Percentiles rank a stretch among this genome's conserved stretches.
phyloP scores from a whole-genome alignment of 495 filamentous ascomycete species.

The Bombardia bombarda region DNA sequence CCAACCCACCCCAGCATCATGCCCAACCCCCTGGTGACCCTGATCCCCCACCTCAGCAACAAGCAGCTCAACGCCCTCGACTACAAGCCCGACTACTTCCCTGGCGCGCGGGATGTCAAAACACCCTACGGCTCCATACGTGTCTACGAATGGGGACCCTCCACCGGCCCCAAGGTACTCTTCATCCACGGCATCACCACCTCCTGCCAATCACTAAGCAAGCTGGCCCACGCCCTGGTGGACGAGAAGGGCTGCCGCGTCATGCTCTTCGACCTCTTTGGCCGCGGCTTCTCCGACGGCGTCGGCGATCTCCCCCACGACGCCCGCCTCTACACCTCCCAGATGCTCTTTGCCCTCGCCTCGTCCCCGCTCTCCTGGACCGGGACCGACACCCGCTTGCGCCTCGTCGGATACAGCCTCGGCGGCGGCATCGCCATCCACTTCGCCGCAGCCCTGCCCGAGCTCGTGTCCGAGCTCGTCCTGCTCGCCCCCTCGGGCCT shows the following conservation, averaged over 20 bases:
- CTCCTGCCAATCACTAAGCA: conserved; percentile 63
- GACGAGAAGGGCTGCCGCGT: conserved; percentile 66
- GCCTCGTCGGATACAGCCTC: conserved; percentile 74
- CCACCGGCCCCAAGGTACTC: conserved; percentile 67
- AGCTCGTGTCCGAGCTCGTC: conserved; percentile 56
- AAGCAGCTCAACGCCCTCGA: conserved; percentile 18
- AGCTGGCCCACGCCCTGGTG: conserved; percentile 60
- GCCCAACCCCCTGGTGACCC: no score
- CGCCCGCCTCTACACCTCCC: conserved; percentile 61
- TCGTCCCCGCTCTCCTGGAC: conserved; percentile 67
- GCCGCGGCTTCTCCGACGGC: conserved; percentile 68
- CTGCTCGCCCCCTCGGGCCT: conserved; percentile 72
- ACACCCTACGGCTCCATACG: conserved; percentile 66
- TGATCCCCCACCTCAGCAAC: conserved; percentile 13
- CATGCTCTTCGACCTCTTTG: conserved; percentile 74
- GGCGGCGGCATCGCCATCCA: conserved; percentile 70
- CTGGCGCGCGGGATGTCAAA: conserved; percentile 35
- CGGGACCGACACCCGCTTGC: conserved; percentile 47
- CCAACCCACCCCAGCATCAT: no score
- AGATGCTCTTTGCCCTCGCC: conserved; percentile 63
- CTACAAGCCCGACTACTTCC: conserved; percentile 32
- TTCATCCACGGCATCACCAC: conserved; percentile 84
- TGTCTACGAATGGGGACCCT: conserved; percentile 89
- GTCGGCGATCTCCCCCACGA: conserved; percentile 64
- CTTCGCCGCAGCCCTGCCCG: conserved; percentile 66